Evolutionary conservation across 495 filamentous ascomycete species (phyloP).

Genomic region (Sphaerosporella brunnea): DNA sequence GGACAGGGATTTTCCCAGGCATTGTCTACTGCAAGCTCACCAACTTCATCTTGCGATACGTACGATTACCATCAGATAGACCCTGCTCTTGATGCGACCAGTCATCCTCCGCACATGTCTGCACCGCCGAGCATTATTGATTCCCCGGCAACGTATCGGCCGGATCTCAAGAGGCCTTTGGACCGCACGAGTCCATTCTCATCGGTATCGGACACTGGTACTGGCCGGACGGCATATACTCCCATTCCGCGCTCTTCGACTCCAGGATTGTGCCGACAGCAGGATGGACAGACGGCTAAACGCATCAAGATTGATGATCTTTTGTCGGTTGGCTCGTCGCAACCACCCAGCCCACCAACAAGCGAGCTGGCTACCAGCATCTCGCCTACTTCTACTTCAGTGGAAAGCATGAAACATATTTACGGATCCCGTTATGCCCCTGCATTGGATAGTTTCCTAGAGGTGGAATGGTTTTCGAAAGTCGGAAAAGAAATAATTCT

Average conservation of each 20-base stretch:
- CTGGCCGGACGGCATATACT: slow-evolving; percentile 9
- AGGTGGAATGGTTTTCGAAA: slow-evolving; percentile 21
- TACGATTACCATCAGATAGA: slow-evolving; percentile 61
- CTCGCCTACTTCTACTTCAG: neutral
- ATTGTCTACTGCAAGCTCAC: slow-evolving; percentile 20
- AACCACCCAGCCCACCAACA: slow-evolving; percentile 24
- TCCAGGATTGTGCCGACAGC: slow-evolving; percentile 13
- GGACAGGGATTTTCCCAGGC: slow-evolving; percentile 20
- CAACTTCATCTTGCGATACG: slow-evolving; percentile 21
- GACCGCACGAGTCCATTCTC: slow-evolving; percentile 23
- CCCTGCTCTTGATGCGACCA: slow-evolving; percentile 45
- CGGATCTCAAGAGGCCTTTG: slow-evolving; percentile 20
- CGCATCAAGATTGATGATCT: slow-evolving; percentile 26
- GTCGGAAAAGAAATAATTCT: slow-evolving; percentile 12
- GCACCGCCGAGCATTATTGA: slow-evolving; percentile 15
- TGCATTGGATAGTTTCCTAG: slow-evolving; percentile 17
- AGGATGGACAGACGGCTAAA: slow-evolving; percentile 19
- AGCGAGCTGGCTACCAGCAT: slow-evolving; percentile 11
- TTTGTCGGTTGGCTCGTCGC: slow-evolving; percentile 17
- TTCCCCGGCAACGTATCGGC: slow-evolving; percentile 17
- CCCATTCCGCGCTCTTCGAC: slow-evolving; percentile 23
- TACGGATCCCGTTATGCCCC: slow-evolving; percentile 18
- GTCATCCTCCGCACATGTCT: slow-evolving; percentile 20
- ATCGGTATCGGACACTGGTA: slow-evolving; percentile 19
- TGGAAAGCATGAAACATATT: slow-evolving; percentile 12